Conservation (phyloP, 75 land plant genomes). For the Adiantum capillusveneris region DNA sequence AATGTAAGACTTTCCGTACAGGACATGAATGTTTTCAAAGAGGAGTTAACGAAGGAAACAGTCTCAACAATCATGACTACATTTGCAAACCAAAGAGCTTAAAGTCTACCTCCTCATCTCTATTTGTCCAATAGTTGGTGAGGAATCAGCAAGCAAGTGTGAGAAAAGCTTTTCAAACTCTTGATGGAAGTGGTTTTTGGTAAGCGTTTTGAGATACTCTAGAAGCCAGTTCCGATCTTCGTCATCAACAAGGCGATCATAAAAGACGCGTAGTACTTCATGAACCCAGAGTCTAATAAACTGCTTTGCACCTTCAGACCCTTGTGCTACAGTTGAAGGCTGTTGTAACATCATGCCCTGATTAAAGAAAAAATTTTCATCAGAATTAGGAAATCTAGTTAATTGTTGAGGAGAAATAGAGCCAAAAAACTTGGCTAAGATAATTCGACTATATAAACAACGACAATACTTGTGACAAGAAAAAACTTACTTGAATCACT, state of each 20-base stretch:
- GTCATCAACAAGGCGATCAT: slow-evolving; percentile 43
- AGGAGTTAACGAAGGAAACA: not conserved
- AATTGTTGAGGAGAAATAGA: too few species aligned
- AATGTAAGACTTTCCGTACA: too few species aligned
- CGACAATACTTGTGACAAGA: too few species aligned
- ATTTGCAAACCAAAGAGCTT: too few species aligned
- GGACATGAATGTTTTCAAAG: too few species aligned
- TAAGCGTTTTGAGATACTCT: slow-evolving; percentile 8
- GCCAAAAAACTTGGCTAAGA: too few species aligned
- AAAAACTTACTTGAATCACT: slow-evolving; percentile 27
- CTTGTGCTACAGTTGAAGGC: slow-evolving; percentile 26
- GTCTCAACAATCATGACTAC: not conserved
- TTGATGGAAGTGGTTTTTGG: slow-evolving; percentile 17
- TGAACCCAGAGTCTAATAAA: slow-evolving; percentile 29
- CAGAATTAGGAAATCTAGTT: too few species aligned
- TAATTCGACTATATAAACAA: too few species aligned
- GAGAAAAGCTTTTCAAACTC: slow-evolving; percentile 25
- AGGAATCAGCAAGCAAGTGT: slow-evolving; percentile 5
- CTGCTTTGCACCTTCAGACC: slow-evolving; percentile 27
- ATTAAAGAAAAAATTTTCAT: not conserved
- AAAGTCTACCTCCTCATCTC: slow-evolving; percentile 35
- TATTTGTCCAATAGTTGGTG: slow-evolving; percentile 14
- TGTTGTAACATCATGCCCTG: slow-evolving; percentile 41
- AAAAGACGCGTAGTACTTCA: slow-evolving; percentile 34
- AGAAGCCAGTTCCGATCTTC: slow-evolving; percentile 36